Evolutionary conservation across 768 basidiomycete species (phyloP).

Genomic region (Pleurotus sapidus): DNA sequence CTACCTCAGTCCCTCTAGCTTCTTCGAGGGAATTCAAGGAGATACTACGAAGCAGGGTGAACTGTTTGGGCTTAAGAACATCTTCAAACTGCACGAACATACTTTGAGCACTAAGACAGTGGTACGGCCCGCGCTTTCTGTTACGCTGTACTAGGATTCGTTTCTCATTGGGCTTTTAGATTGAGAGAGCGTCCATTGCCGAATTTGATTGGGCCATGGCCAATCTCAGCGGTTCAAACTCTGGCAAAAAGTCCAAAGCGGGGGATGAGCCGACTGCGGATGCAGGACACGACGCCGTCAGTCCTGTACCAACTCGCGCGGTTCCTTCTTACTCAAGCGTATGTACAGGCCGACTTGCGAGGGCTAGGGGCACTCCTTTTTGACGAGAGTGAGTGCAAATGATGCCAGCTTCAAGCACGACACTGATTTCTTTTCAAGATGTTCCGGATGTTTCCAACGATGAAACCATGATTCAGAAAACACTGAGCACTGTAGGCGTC

Average conservation of each 20-base stretch:
- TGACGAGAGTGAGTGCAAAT: constrained; percentile 51
- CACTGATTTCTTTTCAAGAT: constrained; percentile 22
- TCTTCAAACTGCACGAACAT: constrained; percentile 75
- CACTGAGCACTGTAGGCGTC: constrained; percentile 59
- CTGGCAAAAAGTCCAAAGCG: constrained; percentile 29
- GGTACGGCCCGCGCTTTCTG: constrained; percentile 35
- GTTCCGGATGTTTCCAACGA: constrained; percentile 32
- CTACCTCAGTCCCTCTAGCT: constrained; percentile 36
- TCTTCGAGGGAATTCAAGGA: constrained; percentile 82
- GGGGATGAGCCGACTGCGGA: constrained; percentile 37
- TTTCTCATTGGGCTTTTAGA: constrained; percentile 36
- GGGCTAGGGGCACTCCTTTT: constrained; percentile 68
- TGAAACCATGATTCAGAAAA: constrained; percentile 48
- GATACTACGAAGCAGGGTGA: constrained; percentile 75
- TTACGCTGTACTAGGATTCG: neutral
- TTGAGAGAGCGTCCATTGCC: constrained; percentile 70
- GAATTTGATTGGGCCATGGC: constrained; percentile 82
- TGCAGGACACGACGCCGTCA: constrained; percentile 42
- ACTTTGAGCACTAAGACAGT: constrained; percentile 70
- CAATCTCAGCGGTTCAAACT: constrained; percentile 49
- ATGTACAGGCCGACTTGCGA: constrained; percentile 45
- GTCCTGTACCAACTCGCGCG: constrained; percentile 12
- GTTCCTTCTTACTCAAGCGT: neutral
- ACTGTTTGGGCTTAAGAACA: constrained; percentile 82
- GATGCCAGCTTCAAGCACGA: neutral